Evolutionary conservation across 1,284 basidiomycete genomes (phyloP).

Genomic region (Ceratobasidium sp.): DNA sequence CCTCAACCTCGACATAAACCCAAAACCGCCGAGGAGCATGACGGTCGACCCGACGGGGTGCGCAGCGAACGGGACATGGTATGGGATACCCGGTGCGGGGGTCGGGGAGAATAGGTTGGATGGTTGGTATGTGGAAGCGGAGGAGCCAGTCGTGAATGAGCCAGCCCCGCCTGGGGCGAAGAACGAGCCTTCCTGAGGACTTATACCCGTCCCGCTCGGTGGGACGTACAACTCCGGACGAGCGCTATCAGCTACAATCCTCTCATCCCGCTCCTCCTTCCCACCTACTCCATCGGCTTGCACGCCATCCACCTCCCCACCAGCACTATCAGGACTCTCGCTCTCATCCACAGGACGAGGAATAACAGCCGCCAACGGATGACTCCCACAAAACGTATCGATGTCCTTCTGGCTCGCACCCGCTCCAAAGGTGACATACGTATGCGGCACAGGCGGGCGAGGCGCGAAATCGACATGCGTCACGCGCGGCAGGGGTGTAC

Average conservation of each 20-base stretch:
- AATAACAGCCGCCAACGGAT: slow-evolving; percentile 74
- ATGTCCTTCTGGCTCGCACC: slow-evolving; percentile 86
- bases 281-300: background rate
- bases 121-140: too few relatives aligned
- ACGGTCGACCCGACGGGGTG: slow-evolving; percentile 73
- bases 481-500: background rate
- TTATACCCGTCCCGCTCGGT: background rate
- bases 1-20: slow-evolving; percentile 85
- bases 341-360: slow-evolving; percentile 57
- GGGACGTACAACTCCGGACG: slow-evolving; percentile 25
- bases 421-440: slow-evolving; percentile 85
- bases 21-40: slow-evolving; percentile 90
- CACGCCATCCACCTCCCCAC: too few relatives aligned
- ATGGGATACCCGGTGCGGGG: slow-evolving; percentile 71
- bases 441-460: slow-evolving; percentile 69
- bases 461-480: slow-evolving; percentile 38
- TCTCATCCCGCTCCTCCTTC: background rate
- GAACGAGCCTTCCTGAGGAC: slow-evolving; percentile 22
- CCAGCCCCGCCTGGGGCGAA: slow-evolving; percentile 20
- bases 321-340: background rate
- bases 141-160: too few relatives aligned
- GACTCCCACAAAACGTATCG: slow-evolving; percentile 77
- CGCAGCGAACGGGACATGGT: slow-evolving; percentile 80
- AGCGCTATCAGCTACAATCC: slow-evolving; percentile 30
- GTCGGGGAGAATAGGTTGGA: background rate